These are phyloP conservation scores for Phytophthora fragariae DNA, from an alignment of 352 stramenopile species.

Conservation along the genomic window DNA sequence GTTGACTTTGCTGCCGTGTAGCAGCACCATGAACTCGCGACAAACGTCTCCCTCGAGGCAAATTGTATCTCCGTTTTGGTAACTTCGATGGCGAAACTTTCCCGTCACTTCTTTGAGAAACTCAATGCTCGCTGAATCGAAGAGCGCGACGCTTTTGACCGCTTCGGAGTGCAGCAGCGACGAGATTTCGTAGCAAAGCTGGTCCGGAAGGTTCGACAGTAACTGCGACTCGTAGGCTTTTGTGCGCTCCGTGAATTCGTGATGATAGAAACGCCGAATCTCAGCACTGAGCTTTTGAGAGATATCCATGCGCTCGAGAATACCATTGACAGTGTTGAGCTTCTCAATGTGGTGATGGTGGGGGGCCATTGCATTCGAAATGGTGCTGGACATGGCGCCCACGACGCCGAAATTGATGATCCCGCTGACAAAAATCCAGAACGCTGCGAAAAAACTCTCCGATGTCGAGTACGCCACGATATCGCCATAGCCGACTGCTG, in stretches of 20 bases:
- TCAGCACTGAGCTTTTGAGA: conserved; percentile 60
- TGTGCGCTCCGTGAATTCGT: conserved; percentile 66
- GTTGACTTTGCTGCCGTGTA: conserved; percentile 68
- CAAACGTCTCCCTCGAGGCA: conserved; percentile 75
- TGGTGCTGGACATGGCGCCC: conserved; percentile 82
- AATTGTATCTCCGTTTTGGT: conserved; percentile 77
- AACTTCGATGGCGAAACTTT: conserved; percentile 77
- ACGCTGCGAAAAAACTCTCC: conserved; percentile 73
- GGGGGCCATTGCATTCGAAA: conserved; percentile 68
- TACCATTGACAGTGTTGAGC: conserved; percentile 68
- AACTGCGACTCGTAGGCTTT: conserved; percentile 77
- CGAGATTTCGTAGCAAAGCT: conserved; percentile 81
- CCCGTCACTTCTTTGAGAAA: conserved; percentile 84
- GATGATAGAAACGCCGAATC: conserved; percentile 81
- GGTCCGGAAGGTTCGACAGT: conserved; percentile 69
- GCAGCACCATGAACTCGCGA: conserved; percentile 73
- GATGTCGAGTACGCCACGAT: conserved; percentile 78
- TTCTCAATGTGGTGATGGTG: conserved; percentile 78
- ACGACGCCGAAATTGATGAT: conserved; percentile 85
- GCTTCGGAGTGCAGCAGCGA: conserved; percentile 71
- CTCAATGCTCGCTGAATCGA: conserved; percentile 67
- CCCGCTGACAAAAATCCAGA: conserved; percentile 80
- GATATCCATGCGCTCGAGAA: conserved; percentile 69
- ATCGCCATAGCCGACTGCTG: conserved; percentile 76
- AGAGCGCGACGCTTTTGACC: conserved; percentile 62